These are phyloP conservation scores for Boechera stricta DNA, from an alignment of 345 rosid species.

Conservation along the genomic window DNA sequence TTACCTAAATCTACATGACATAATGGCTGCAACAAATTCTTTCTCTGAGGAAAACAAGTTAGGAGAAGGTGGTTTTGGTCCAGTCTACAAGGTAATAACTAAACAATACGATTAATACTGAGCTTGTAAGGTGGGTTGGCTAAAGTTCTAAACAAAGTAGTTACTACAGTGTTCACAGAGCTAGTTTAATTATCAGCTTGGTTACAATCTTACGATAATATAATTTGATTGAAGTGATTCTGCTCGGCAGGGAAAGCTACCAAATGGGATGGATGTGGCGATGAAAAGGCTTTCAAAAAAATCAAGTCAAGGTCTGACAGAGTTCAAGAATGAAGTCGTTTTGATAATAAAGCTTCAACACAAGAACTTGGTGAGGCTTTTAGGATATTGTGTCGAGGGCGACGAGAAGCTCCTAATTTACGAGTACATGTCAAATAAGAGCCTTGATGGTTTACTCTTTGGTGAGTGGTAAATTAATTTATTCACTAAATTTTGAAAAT, in stretches of 20 bases:
- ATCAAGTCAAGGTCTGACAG: no score
- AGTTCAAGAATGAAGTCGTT: background rate
- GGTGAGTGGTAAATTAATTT: background rate
- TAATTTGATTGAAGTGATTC: background rate
- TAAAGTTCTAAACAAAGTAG: background rate
- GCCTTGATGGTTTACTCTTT: constrained; percentile 8
- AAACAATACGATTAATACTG: background rate
- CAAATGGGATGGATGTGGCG: no score
- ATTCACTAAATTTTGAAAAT: background rate
- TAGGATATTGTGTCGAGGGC: background rate
- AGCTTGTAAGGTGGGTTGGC: background rate
- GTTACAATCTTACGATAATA: background rate
- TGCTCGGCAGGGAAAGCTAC: no score
- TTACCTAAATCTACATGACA: background rate
- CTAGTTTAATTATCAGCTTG: no score
- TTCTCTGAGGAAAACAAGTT: background rate
- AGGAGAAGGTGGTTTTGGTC: constrained; percentile 28
- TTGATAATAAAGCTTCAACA: constrained; percentile 21
- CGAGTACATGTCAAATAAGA: background rate
- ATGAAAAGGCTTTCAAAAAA: no score
- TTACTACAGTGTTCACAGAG: no score
- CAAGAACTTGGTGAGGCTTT: constrained; percentile 13
- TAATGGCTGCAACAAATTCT: constrained; percentile 9
- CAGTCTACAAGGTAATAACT: background rate
- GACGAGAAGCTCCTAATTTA: background rate